Evolutionary conservation across 495 filamentous ascomycete species (phyloP).

Genomic region (Xylaria longipes): DNA sequence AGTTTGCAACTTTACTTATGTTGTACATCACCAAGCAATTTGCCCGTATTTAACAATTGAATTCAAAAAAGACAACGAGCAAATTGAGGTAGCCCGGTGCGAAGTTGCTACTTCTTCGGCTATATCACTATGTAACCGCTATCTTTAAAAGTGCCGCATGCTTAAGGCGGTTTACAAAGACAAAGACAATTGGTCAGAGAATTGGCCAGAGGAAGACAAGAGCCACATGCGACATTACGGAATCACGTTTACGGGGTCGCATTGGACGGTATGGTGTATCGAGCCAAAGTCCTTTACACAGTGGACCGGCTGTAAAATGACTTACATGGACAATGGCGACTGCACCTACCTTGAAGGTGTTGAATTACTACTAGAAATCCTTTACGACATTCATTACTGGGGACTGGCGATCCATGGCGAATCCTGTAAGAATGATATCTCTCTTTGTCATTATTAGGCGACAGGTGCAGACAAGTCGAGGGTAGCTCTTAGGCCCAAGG

Average conservation of each 20-base stretch:
- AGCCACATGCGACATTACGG: not conserved
- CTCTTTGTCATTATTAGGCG: too few species aligned
- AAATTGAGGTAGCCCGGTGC: not conserved
- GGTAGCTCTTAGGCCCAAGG: too few species aligned
- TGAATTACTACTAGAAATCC: not conserved
- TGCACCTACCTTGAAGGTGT: too few species aligned
- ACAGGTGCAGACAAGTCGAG: too few species aligned
- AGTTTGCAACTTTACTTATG: not conserved
- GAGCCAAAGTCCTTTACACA: too few species aligned
- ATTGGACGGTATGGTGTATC: not conserved
- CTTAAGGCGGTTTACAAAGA: too few species aligned
- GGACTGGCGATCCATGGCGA: not conserved
- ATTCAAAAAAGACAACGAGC: not conserved
- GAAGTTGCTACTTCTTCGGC: not conserved
- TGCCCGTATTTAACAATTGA: constrained; percentile 1
- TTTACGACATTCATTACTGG: constrained; percentile 3
- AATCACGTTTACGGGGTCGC: not conserved
- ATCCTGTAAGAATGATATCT: not conserved
- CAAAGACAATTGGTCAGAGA: too few species aligned
- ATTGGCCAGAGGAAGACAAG: not conserved
- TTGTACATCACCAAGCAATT: not conserved
- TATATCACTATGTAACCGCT: not conserved
- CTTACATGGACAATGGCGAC: too few species aligned
- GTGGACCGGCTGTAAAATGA: not conserved
- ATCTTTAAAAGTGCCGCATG: not conserved